Evolutionary conservation across 2,329 filamentous ascomycete genomes (phyloP).

Genomic region (Pseudogymnoascus sp.): DNA sequence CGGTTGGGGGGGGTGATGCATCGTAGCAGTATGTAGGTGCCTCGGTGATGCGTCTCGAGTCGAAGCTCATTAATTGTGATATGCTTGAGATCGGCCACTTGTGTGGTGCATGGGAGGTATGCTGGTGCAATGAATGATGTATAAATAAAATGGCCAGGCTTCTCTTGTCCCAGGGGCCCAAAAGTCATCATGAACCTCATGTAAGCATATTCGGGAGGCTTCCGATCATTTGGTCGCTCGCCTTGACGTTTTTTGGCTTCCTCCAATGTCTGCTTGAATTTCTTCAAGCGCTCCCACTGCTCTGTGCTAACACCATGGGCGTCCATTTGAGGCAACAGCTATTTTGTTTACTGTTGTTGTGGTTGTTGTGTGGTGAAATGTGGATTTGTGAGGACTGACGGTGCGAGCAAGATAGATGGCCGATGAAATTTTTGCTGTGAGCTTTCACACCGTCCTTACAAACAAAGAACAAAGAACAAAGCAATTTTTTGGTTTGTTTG

Average conservation of each 20-base stretch:
- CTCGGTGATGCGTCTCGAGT: conserved; percentile 37
- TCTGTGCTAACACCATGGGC: neutral
- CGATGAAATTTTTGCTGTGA: neutral
- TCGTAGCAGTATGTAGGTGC: conserved; percentile 26
- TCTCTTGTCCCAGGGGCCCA: neutral
- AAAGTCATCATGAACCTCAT: neutral
- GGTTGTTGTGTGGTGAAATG: neutral
- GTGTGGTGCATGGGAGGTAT: conserved; percentile 14
- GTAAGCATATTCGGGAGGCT: neutral
- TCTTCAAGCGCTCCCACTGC: neutral
- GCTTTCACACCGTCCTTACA: neutral
- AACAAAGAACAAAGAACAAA: too few relatives aligned
- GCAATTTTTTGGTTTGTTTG: neutral
- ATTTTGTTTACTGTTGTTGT: neutral
- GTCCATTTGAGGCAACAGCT: neutral
- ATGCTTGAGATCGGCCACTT: conserved; percentile 17
- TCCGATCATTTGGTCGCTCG: neutral
- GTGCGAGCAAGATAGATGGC: neutral
- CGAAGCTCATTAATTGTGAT: conserved; percentile 24
- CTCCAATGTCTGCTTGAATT: neutral
- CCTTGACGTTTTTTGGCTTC: neutral
- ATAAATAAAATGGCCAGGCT: neutral
- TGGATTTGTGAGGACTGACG: neutral
- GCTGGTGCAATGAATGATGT: conserved; percentile 9
- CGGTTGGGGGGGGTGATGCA: conserved; percentile 13